phyloP scores from a whole-genome alignment of 441 rosid genomes.

The Lepidium campestre region DNA sequence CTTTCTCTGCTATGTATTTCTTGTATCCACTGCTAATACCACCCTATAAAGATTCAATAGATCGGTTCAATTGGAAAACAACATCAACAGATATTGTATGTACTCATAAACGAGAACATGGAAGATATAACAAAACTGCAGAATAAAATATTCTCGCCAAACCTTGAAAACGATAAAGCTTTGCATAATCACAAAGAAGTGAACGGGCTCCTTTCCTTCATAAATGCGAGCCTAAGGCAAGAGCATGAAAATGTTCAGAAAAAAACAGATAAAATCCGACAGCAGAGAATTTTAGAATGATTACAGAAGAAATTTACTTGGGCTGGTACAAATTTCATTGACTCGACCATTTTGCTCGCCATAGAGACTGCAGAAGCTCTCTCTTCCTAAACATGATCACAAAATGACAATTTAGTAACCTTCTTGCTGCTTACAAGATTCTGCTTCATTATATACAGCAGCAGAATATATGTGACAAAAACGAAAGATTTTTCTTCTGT shows the following conservation, averaged over 20 bases:
- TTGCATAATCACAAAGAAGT: conserved; percentile 63
- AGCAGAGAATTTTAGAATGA: neutral
- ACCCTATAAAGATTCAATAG: conserved; percentile 45
- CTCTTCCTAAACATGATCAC: conserved; percentile 53
- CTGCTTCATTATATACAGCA: neutral
- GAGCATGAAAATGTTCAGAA: conserved; percentile 1
- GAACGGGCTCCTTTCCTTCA: conserved; percentile 71
- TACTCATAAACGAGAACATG: neutral
- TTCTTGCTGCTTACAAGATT: neutral
- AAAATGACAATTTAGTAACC: conserved; percentile 6
- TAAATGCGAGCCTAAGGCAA: conserved; percentile 61
- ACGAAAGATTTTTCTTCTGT: neutral
- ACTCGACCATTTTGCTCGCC: conserved; percentile 89
- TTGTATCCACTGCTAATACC: conserved; percentile 60
- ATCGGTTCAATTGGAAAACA: neutral
- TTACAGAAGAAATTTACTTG: conserved; percentile 52
- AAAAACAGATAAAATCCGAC: neutral
- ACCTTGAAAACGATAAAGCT: conserved; percentile 71
- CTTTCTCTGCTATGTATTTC: conserved; percentile 51
- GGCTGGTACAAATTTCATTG: conserved; percentile 73
- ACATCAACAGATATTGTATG: neutral
- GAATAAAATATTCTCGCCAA: conserved; percentile 11
- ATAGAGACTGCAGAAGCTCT: conserved; percentile 70
- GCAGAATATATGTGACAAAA: neutral
- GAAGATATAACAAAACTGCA: conserved; percentile 1